Evolutionary conservation across 331 rosid species (phyloP).

Genomic region (Spiraea crenata): DNA sequence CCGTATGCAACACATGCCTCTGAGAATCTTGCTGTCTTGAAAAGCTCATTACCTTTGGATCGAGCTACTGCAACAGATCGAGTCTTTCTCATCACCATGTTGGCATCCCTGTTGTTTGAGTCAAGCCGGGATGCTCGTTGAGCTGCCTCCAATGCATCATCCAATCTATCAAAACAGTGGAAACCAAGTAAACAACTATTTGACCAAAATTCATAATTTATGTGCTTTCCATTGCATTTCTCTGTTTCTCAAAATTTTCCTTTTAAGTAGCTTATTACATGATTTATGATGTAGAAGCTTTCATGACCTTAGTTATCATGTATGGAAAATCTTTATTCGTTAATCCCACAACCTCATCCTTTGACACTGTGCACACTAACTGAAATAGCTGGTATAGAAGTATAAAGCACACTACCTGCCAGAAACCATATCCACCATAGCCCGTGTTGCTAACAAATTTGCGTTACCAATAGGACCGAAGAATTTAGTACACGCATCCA

Average conservation of each 20-base stretch:
- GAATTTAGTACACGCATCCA: slow-evolving; percentile 55
- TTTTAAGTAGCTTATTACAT: no score
- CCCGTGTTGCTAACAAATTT: slow-evolving; percentile 44
- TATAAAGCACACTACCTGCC: slow-evolving; percentile 52
- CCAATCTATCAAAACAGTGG: slow-evolving; percentile 45
- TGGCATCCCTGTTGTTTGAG: slow-evolving; percentile 52
- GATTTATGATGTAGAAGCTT: no score
- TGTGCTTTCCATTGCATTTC: background rate
- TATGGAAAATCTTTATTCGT: background rate
- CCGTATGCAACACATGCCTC: slow-evolving; percentile 73
- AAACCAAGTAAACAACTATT: background rate
- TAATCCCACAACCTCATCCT: background rate
- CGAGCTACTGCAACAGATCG: slow-evolving; percentile 49
- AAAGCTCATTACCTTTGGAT: slow-evolving; percentile 62
- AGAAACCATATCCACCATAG: slow-evolving; percentile 54
- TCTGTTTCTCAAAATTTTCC: background rate
- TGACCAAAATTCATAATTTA: background rate
- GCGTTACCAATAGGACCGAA: slow-evolving; percentile 64
- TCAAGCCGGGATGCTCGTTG: slow-evolving; percentile 52
- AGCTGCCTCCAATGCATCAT: slow-evolving; percentile 56
- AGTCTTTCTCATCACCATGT: slow-evolving; percentile 41
- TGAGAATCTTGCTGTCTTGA: slow-evolving; percentile 50
- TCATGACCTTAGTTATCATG: no score
- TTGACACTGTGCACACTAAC: background rate
- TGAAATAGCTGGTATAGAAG: background rate